Percentiles rank a stretch among this genome's conserved stretches.
These are phyloP conservation scores for Hevea brasiliensis DNA, from an alignment of 345 rosid species.

Conservation along the genomic window DNA sequence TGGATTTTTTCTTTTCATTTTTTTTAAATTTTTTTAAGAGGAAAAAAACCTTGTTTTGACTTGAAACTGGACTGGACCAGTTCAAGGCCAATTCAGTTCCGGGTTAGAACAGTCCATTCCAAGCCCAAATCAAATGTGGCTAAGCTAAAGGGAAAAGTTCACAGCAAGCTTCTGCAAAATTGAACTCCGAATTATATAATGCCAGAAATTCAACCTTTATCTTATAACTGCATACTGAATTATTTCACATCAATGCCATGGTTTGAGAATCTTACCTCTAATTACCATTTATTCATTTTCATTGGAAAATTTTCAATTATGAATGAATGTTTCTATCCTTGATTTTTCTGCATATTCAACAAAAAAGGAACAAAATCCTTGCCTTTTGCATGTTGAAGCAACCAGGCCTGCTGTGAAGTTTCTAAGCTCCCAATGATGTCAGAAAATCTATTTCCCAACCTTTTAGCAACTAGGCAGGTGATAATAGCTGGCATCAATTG, in stretches of 20 bases:
- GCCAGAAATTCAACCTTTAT: conserved; percentile 4
- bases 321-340: not conserved
- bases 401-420: conserved; percentile 63
- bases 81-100: too few relatives aligned
- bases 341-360: conserved; percentile 9
- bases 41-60: too few relatives aligned
- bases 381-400: conserved; percentile 79
- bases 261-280: not conserved
- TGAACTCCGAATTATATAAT: not conserved
- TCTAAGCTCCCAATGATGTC: conserved; percentile 86
- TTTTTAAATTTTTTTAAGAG: too few relatives aligned
- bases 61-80: too few relatives aligned
- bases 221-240: not conserved
- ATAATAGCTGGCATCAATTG: conserved; percentile 74
- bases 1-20: too few relatives aligned
- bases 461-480: conserved; percentile 76
- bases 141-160: not conserved
- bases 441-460: conserved; percentile 58
- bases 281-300: not conserved
- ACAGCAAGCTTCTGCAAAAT: not conserved
- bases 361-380: conserved; percentile 4
- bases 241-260: not conserved
- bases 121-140: too few relatives aligned
- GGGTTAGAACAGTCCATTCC: too few relatives aligned
- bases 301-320: not conserved